Evolutionary conservation across 75 land plant species (phyloP).

Genomic region (Isoetes taiwanensis): DNA sequence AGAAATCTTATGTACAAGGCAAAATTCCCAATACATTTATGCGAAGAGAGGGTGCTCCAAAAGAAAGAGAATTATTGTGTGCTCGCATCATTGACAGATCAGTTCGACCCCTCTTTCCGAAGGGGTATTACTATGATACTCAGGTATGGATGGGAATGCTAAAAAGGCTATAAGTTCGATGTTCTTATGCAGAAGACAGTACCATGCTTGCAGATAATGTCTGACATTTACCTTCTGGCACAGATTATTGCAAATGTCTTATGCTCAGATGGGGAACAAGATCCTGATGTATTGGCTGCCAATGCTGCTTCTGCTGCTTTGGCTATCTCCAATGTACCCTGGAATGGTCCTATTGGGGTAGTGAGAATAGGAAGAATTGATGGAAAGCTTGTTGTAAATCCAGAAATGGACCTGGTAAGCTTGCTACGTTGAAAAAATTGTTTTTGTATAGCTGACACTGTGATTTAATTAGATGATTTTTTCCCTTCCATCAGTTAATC

Average conservation of each 20-base stretch:
- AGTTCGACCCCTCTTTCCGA: slow-evolving; percentile 76
- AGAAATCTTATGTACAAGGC: slow-evolving; percentile 91
- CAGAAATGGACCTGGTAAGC: slow-evolving; percentile 74
- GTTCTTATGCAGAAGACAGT: not conserved
- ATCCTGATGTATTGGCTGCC: slow-evolving; percentile 92
- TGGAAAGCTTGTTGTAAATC: slow-evolving; percentile 71
- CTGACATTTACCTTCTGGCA: not conserved
- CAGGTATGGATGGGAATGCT: slow-evolving; percentile 33
- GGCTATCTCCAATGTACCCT: slow-evolving; percentile 86
- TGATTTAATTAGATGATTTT: not conserved
- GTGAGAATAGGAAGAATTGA: slow-evolving; percentile 72
- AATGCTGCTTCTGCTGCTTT: slow-evolving; percentile 94
- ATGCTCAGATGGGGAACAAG: slow-evolving; percentile 89
- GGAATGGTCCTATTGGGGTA: slow-evolving; percentile 85
- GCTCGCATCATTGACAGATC: slow-evolving; percentile 89
- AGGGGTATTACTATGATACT: slow-evolving; percentile 75
- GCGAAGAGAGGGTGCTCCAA: slow-evolving; percentile 94
- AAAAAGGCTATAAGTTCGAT: not conserved
- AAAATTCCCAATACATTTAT: slow-evolving; percentile 76
- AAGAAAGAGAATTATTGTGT: slow-evolving; percentile 84
- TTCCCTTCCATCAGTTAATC: slow-evolving; percentile 36
- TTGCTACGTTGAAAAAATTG: not conserved
- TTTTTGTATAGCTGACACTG: not conserved
- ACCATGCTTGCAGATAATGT: not conserved
- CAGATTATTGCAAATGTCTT: slow-evolving; percentile 79